Conservation (phyloP, 2,329 filamentous ascomycete genomes). For the Fusarium multiceps region DNA sequence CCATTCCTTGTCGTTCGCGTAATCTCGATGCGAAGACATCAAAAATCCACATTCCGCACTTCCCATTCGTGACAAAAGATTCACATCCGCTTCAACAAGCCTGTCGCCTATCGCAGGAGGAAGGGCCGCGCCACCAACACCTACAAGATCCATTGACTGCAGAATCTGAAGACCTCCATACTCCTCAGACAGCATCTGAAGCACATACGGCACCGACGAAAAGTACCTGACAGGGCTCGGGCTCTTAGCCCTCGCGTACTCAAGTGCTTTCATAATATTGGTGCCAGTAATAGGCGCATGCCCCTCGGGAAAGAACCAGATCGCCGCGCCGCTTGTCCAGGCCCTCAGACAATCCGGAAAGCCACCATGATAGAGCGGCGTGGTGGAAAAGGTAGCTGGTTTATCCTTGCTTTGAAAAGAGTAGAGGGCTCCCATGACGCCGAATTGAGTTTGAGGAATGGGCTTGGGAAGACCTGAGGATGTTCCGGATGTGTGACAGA, state of each 20-base stretch:
- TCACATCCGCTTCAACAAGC: conserved; percentile 62
- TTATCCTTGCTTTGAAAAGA: too few relatives aligned
- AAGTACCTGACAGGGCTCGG: conserved; percentile 63
- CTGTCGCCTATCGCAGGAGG: conserved; percentile 63
- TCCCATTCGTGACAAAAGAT: conserved; percentile 71
- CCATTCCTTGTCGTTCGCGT: conserved; percentile 66
- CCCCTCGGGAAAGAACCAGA: conserved; percentile 72
- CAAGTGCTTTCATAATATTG: conserved; percentile 63
- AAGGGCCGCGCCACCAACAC: conserved; percentile 71
- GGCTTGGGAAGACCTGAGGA: conserved; percentile 72
- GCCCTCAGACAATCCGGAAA: conserved; percentile 71
- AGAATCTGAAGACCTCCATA: conserved; percentile 56
- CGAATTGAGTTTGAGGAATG: conserved; percentile 67
- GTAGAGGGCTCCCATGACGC: too few relatives aligned
- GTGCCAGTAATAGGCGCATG: conserved; percentile 65
- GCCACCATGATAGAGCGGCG: conserved; percentile 73
- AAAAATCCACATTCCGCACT: conserved; percentile 75
- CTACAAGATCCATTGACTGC: conserved; percentile 67
- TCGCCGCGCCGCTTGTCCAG: conserved; percentile 68
- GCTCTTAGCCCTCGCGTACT: conserved; percentile 47
- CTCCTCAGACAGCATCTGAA: conserved; percentile 63
- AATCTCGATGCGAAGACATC: conserved; percentile 70
- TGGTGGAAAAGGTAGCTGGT: conserved; percentile 70
- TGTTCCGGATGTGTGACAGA: conserved; percentile 73
- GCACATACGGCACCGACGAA: conserved; percentile 69